Conservation (phyloP, 345 rosid genomes). For the Stellera chamaejasme region DNA sequence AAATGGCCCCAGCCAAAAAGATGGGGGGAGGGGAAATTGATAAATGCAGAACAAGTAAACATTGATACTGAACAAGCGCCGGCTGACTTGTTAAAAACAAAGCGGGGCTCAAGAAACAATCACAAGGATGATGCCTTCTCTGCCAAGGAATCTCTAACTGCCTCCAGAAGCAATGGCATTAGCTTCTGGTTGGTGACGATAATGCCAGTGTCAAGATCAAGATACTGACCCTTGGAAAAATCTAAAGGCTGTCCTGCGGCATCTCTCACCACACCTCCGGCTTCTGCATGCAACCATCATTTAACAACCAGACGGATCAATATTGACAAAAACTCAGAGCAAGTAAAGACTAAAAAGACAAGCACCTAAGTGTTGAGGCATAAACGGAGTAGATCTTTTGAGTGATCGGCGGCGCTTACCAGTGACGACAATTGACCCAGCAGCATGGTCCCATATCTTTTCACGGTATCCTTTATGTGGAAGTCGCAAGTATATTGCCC, state of each 20-base stretch:
- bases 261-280: slow-evolving; percentile 70
- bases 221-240: slow-evolving; percentile 72
- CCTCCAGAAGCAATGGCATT: slow-evolving; percentile 73
- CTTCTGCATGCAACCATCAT: slow-evolving; percentile 62
- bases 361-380: background rate
- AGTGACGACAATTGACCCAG: slow-evolving; percentile 80
- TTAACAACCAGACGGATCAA: background rate
- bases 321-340: background rate
- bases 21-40: background rate
- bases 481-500: slow-evolving; percentile 77
- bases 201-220: slow-evolving; percentile 68
- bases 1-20: background rate
- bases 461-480: slow-evolving; percentile 87
- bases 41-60: too few species aligned
- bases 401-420: slow-evolving; percentile 33
- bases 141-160: slow-evolving; percentile 63
- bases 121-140: slow-evolving; percentile 59
- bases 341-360: background rate
- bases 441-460: slow-evolving; percentile 99
- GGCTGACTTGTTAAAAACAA: background rate
- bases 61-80: too few species aligned
- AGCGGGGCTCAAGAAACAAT: slow-evolving; percentile 9
- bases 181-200: slow-evolving; percentile 70
- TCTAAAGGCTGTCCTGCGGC: slow-evolving; percentile 72
- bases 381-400: background rate